Conservation (phyloP, 805 yeast genomes). For the Candida caryicola region DNA sequence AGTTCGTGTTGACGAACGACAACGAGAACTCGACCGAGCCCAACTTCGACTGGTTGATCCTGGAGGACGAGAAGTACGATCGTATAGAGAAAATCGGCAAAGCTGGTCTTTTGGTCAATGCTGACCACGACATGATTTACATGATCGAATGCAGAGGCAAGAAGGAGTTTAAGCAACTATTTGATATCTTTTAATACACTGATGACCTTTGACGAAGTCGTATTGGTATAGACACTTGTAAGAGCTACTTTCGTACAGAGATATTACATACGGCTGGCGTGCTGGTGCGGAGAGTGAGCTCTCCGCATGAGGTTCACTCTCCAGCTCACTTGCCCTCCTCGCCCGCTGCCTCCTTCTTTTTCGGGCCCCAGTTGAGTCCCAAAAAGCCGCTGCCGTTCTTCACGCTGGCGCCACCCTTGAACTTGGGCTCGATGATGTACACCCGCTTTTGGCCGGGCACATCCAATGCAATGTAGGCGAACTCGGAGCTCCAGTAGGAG, state of each 20-base stretch:
- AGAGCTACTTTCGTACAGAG: neutral
- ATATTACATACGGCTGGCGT: neutral
- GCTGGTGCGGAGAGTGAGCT: neutral
- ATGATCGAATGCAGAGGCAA: constrained; percentile 47
- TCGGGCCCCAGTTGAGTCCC: constrained; percentile 87
- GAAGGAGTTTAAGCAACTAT: constrained; percentile 33
- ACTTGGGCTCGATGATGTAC: constrained; percentile 64
- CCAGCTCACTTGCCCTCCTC: neutral
- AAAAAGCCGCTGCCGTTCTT: constrained; percentile 56
- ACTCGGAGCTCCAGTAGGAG: constrained; percentile 62
- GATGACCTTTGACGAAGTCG: too few relatives aligned
- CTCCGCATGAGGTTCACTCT: too few relatives aligned
- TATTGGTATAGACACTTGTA: too few relatives aligned
- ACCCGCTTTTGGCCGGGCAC: constrained; percentile 67
- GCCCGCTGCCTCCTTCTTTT: constrained; percentile 26
- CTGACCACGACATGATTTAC: constrained; percentile 26
- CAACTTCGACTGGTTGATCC: constrained; percentile 30
- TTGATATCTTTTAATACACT: constrained; percentile 17
- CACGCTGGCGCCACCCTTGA: constrained; percentile 37
- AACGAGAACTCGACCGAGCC: constrained; percentile 12
- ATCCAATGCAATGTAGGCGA: constrained; percentile 71
- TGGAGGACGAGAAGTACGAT: constrained; percentile 26
- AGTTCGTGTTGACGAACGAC: constrained; percentile 24
- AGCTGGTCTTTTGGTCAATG: constrained; percentile 40
- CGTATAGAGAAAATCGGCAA: constrained; percentile 39